phyloP scores from a whole-genome alignment of 164 flowering plant species.

The Tetracentron sinense region DNA sequence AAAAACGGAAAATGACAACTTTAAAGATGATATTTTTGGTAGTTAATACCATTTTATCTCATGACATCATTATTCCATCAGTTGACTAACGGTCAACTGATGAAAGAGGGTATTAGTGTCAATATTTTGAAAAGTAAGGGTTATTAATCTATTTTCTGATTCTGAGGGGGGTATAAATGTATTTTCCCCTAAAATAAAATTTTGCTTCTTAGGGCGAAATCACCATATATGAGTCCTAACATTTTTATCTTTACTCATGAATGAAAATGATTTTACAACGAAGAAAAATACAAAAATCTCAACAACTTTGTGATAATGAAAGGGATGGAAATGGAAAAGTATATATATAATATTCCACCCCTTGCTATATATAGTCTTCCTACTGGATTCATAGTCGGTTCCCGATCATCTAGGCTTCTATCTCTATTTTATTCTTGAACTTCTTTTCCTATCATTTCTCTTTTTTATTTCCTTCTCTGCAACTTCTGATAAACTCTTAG shows the following conservation, averaged over 20 bases:
- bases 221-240: neutral
- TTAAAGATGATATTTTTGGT: too few relatives aligned
- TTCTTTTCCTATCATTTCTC: neutral
- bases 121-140: too few relatives aligned
- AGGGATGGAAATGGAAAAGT: conserved; percentile 2
- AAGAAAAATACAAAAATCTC: neutral
- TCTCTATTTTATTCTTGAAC: neutral
- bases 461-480: conserved; percentile 3
- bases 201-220: too few relatives aligned
- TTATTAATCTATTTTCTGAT: too few relatives aligned
- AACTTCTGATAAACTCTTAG: conserved; percentile 14
- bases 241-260: neutral
- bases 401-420: neutral
- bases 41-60: too few relatives aligned
- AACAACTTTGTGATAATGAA: conserved; percentile 6
- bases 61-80: too few relatives aligned
- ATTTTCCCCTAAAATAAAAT: too few relatives aligned
- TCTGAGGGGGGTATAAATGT: too few relatives aligned
- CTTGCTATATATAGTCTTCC: conserved; percentile 18
- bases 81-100: too few relatives aligned
- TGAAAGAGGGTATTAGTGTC: too few relatives aligned
- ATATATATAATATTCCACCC: conserved; percentile 8
- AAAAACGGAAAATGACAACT: too few relatives aligned
- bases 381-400: conserved; percentile 20
- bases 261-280: neutral